These are phyloP conservation scores for Mucor saturninus DNA, from an alignment of 371 early-diverging fungal genomes.

Conservation along the genomic window DNA sequence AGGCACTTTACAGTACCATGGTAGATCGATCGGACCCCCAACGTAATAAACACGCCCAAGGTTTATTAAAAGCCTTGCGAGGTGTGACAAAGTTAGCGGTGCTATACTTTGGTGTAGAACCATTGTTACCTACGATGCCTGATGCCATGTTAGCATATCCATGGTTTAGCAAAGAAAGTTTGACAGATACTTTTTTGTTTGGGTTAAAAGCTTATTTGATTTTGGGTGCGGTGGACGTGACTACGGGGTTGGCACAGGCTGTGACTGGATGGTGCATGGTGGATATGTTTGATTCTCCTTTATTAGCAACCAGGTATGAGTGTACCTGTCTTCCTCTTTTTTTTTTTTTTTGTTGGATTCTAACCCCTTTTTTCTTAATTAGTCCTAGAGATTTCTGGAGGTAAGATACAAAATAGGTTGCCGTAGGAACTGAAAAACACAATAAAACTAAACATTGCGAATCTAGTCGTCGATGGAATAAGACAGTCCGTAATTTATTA, in stretches of 20 bases:
- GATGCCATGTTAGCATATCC: conserved; percentile 16
- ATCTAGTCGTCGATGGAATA: conserved; percentile 42
- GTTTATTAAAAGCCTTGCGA: conserved; percentile 20
- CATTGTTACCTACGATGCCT: conserved; percentile 24
- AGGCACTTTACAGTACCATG: conserved; percentile 24
- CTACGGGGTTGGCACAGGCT: conserved; percentile 19
- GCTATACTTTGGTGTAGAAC: conserved; percentile 23
- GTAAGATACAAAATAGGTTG: conserved; percentile 10
- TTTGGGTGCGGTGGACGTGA: conserved; percentile 21
- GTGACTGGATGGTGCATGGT: conserved; percentile 23
- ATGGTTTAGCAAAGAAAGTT: conserved; percentile 22
- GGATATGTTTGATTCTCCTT: conserved; percentile 32
- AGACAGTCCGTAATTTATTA: conserved; percentile 34
- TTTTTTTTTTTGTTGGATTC: background rate
- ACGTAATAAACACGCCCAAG: conserved; percentile 1
- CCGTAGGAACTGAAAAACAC: background rate
- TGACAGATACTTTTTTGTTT: conserved; percentile 25
- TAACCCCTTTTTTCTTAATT: background rate
- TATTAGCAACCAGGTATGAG: conserved; percentile 26
- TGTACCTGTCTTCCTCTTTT: background rate
- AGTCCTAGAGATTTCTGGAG: conserved; percentile 53
- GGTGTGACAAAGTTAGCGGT: conserved; percentile 27
- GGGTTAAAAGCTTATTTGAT: conserved; percentile 23
- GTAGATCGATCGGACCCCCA: conserved; percentile 13
- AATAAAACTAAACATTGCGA: background rate